A percentile compares a stretch with the other conserved stretches of the same genome.
These are phyloP conservation scores for Pisolithus albus DNA, from an alignment of 768 basidiomycete genomes.

Conservation along the genomic window DNA sequence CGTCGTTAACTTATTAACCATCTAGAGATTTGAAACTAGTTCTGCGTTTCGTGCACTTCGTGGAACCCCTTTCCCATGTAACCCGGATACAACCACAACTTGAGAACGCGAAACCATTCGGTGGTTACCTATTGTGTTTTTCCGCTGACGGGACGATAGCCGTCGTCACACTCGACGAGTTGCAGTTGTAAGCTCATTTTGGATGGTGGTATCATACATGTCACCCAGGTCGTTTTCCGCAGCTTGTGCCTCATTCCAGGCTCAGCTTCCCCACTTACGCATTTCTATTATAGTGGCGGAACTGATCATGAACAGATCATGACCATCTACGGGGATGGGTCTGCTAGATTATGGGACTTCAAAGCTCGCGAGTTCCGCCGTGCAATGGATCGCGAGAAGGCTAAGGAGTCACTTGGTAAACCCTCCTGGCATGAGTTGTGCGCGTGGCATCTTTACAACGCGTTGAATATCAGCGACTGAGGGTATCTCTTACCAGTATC, in stretches of 20 bases:
- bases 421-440: slow-evolving; percentile 76
- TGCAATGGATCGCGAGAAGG: slow-evolving; percentile 71
- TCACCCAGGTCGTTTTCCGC: neutral
- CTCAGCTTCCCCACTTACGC: slow-evolving; percentile 55
- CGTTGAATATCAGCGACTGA: neutral
- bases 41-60: slow-evolving; percentile 70
- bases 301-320: slow-evolving; percentile 54
- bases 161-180: slow-evolving; percentile 64
- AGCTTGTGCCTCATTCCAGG: slow-evolving; percentile 83
- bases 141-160: slow-evolving; percentile 78
- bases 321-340: slow-evolving; percentile 66
- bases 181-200: slow-evolving; percentile 62
- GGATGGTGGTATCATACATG: neutral
- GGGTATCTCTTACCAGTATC: slow-evolving; percentile 10
- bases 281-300: slow-evolving; percentile 54
- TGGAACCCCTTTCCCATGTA: slow-evolving; percentile 53
- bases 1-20: neutral
- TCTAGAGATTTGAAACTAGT: slow-evolving; percentile 56
- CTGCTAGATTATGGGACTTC: slow-evolving; percentile 83
- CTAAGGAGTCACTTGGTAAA: slow-evolving; percentile 62
- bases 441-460: slow-evolving; percentile 6
- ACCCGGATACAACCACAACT: slow-evolving; percentile 44
- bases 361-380: slow-evolving; percentile 79
- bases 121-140: slow-evolving; percentile 65
- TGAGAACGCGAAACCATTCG: slow-evolving; percentile 48